Evolutionary conservation across 495 filamentous ascomycete species (phyloP), one percentile per base, ranked within the genome.

Genomic region (Penicillium goetzii): DNA sequence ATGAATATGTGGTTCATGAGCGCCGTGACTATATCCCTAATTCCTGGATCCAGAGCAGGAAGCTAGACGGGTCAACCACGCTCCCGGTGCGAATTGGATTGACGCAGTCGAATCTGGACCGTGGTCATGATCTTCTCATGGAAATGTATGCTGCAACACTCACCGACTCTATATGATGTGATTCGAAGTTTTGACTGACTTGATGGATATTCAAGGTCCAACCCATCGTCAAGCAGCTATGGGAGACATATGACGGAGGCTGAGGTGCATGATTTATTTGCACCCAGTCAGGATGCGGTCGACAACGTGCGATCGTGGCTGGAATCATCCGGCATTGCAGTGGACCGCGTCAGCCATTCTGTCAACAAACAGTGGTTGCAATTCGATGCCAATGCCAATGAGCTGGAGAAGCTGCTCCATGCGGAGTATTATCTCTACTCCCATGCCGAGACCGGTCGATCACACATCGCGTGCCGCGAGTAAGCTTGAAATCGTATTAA

Each of bases 341-440:
- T 59, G 23, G 64, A 75, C 26, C 78, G 81, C 5, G 74, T 86
- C 56, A 74, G 74, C 4, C 78, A 75, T 43, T 83, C 83, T 1
- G 70, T 71, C 33, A 81, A 79, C 15, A 76, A 80, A 45, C 81
- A 81, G 55, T 87, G 85, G 85, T 65, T 88, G 30, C 75, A 81
- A 11, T 85, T 87, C 60, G 76, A 86, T 34, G 81, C 81, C 17
- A 76, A 80, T 19, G 80, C 79, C 2, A 65, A 71, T 8, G 84
- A 87, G 62, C 75, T 83, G 1, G 85, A 88, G 67, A 71, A 72
- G 17, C 78, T 89, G 28, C 77, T 89, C 40, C 76, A 82, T 56
- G 84, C 86, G 6, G 75, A 88, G 61, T 89, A 86, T 65, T 80
- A 84, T 63, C 19, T 85, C 32, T 87, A 87, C 64, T 74, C 80